Conservation (phyloP, 257 asterid genomes). For the Gentiana macrophylla region DNA sequence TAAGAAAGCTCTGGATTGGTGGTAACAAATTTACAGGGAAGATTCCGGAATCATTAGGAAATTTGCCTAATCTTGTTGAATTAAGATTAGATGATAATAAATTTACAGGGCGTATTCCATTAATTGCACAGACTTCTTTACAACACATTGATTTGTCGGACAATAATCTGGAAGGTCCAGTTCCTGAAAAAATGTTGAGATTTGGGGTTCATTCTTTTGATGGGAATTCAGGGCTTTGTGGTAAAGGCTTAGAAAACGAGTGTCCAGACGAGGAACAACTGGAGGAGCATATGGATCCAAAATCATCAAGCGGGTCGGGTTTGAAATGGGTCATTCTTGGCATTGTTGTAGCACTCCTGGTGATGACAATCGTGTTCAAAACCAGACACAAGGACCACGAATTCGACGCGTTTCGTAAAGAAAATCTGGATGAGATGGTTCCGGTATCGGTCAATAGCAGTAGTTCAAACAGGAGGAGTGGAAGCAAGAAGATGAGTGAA, state of each 20-base stretch:
- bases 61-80: constrained; percentile 23
- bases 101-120: constrained; percentile 55
- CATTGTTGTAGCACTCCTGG: constrained; percentile 38
- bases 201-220: constrained; percentile 35
- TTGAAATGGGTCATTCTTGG: constrained; percentile 51
- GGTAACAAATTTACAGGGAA: constrained; percentile 46
- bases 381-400: constrained; percentile 31
- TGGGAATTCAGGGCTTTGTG: constrained; percentile 57
- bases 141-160: constrained; percentile 24
- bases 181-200: constrained; percentile 43
- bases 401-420: constrained; percentile 33
- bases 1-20: constrained; percentile 42
- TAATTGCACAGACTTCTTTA: constrained; percentile 31
- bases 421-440: constrained; percentile 35
- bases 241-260: constrained; percentile 23
- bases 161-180: constrained; percentile 62
- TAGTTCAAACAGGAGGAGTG: constrained; percentile 18
- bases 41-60: constrained; percentile 43
- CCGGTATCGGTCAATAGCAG: constrained; percentile 32
- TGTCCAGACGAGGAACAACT: constrained; percentile 17
- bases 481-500: constrained; percentile 12
- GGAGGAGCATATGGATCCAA: not conserved
- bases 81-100: constrained; percentile 36
- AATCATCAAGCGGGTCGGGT: constrained; percentile 15
- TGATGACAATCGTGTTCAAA: constrained; percentile 41